Conservation (phyloP, 2,329 filamentous ascomycete species). For the Botryotinia narcissicola region DNA sequence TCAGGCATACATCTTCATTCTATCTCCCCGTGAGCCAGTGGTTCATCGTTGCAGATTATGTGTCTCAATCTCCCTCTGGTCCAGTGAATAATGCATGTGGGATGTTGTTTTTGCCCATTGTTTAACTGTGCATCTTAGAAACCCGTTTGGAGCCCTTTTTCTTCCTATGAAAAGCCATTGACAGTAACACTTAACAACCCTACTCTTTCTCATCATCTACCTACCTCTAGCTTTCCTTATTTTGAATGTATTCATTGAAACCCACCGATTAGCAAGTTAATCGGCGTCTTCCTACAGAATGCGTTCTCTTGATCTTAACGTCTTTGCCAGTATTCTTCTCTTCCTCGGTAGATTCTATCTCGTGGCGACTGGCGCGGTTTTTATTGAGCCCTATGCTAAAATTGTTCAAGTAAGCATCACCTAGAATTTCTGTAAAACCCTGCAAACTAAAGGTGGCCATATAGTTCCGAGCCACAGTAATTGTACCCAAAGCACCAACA, state of each 20-base stretch:
- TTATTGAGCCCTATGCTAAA: not conserved
- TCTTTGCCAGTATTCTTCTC: not conserved
- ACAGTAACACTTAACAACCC: too few relatives aligned
- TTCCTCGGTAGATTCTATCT: not conserved
- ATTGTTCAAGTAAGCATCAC: not conserved
- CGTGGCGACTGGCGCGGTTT: not conserved
- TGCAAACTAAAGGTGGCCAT: not conserved
- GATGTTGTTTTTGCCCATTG: not conserved
- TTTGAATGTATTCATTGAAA: not conserved
- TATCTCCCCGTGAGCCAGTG: not conserved
- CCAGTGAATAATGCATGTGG: not conserved
- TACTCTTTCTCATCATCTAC: not conserved
- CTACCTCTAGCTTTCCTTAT: too few relatives aligned
- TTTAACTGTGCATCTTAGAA: not conserved
- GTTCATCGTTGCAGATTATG: not conserved
- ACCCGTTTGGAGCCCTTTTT: not conserved
- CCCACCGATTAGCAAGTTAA: too few relatives aligned
- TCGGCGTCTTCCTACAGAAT: not conserved
- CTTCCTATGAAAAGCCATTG: not conserved
- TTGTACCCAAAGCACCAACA: not conserved
- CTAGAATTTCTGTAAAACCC: not conserved
- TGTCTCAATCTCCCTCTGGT: too few relatives aligned
- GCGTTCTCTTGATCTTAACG: not conserved
- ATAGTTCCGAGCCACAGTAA: conserved; percentile 2
- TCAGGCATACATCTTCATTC: not conserved